These are phyloP conservation scores for Scheffersomyces amazonensis DNA, from an alignment of 805 yeast species.

Conservation along the genomic window DNA sequence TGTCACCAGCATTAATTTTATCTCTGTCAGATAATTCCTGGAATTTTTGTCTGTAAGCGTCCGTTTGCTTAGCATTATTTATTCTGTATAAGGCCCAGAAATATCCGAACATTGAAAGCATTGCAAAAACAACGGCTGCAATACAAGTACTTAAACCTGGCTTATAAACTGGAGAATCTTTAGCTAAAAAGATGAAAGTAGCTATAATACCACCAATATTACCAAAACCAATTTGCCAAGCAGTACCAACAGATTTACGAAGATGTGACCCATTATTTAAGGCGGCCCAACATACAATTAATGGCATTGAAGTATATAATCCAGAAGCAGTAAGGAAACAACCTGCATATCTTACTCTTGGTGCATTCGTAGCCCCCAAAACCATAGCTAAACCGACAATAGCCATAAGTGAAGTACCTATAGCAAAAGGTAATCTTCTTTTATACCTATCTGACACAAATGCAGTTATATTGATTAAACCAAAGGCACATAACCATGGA, in stretches of 20 bases:
- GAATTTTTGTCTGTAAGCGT: conserved; percentile 23
- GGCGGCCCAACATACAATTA: conserved; percentile 65
- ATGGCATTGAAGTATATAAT: conserved; percentile 63
- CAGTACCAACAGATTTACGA: conserved; percentile 57
- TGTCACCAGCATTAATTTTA: conserved; percentile 34
- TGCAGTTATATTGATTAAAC: conserved; percentile 61
- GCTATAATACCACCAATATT: conserved; percentile 72
- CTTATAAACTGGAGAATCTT: conserved; percentile 57
- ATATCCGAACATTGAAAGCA: conserved; percentile 32
- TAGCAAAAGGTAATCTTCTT: conserved; percentile 44
- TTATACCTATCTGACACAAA: conserved; percentile 54
- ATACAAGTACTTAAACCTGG: conserved; percentile 54
- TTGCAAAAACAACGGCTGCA: conserved; percentile 45
- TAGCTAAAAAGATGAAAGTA: conserved; percentile 51
- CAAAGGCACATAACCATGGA: conserved; percentile 81
- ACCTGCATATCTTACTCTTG: conserved; percentile 53
- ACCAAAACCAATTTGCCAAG: conserved; percentile 67
- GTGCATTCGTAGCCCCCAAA: conserved; percentile 40
- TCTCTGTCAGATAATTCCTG: conserved; percentile 24
- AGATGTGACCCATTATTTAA: conserved; percentile 63
- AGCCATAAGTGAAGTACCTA: conserved; percentile 27
- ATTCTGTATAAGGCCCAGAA: conserved; percentile 21
- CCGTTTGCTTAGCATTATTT: conserved; percentile 22
- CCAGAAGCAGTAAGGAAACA: conserved; percentile 61
- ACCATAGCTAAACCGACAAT: conserved; percentile 57